Conservation (phyloP, 257 asterid genomes). For the Phtheirospermum japonicum region DNA sequence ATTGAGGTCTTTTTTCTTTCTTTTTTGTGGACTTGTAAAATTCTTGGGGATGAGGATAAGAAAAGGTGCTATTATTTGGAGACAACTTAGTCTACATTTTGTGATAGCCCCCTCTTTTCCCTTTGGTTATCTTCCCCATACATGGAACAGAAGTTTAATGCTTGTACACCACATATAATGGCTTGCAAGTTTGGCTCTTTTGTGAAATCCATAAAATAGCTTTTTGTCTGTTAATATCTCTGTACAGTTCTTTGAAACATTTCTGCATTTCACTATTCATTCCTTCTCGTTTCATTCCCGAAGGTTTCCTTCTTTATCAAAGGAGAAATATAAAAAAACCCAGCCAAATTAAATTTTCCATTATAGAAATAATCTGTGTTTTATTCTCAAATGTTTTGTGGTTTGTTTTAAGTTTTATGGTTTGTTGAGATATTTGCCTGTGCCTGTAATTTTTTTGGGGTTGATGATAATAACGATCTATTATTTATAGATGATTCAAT, state of each 20-base stretch:
- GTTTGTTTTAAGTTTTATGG: no score
- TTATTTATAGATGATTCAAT: neutral
- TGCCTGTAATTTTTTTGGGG: neutral
- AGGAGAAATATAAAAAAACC: no score
- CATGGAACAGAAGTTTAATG: slow-evolving; percentile 53
- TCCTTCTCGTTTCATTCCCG: neutral
- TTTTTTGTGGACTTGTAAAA: neutral
- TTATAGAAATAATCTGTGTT: no score
- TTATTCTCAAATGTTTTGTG: no score
- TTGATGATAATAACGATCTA: slow-evolving; percentile 20
- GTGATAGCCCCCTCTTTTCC: slow-evolving; percentile 13
- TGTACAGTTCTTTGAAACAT: no score
- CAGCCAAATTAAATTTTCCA: no score
- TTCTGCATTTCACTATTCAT: neutral
- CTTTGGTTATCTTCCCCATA: slow-evolving; percentile 28
- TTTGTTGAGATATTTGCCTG: neutral
- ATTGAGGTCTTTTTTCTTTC: neutral
- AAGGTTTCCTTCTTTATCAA: no score
- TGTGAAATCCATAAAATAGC: no score
- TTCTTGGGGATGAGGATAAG: slow-evolving; percentile 20
- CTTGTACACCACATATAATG: slow-evolving; percentile 41
- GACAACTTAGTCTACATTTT: slow-evolving; percentile 14
- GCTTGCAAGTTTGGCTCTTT: slow-evolving; percentile 63
- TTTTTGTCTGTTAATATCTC: no score
- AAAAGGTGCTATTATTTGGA: slow-evolving; percentile 17